Percentiles rank a stretch among this genome's conserved stretches.
Evolutionary conservation across 768 basidiomycete genomes (phyloP).

Genomic region (Lactarius trivialis): DNA sequence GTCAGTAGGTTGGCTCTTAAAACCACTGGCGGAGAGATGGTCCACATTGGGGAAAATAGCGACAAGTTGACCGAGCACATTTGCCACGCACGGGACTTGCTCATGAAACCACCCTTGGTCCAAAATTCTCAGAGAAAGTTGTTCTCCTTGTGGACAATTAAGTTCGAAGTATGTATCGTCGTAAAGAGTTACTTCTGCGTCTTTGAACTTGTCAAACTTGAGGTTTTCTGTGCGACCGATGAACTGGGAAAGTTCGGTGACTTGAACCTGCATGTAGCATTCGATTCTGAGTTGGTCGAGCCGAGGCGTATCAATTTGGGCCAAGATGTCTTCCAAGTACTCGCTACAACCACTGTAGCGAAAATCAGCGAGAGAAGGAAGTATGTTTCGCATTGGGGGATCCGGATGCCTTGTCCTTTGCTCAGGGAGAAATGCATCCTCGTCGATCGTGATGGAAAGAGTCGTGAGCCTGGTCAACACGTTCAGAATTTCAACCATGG

Average conservation of each 20-base stretch:
- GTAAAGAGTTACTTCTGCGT: background rate
- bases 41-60: no score
- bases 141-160: background rate
- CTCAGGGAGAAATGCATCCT: background rate
- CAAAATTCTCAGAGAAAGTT: no score
- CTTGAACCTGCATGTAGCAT: no score
- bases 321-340: background rate
- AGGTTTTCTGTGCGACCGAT: no score
- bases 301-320: no score
- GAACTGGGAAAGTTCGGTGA: no score
- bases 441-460: background rate
- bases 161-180: background rate
- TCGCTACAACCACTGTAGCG: background rate
- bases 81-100: no score
- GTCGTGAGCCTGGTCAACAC: background rate
- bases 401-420: background rate
- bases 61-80: no score
- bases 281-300: background rate
- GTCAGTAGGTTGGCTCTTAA: accelerated
- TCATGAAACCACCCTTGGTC: no score
- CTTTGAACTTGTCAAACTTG: no score
- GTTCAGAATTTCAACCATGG: background rate
- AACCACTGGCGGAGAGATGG: no score
- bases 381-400: background rate
- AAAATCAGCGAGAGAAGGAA: background rate